Evolutionary conservation across 2,329 filamentous ascomycete species (phyloP), one percentile per base, ranked within the genome.

Genomic region (Aquanectria penicillioides): DNA sequence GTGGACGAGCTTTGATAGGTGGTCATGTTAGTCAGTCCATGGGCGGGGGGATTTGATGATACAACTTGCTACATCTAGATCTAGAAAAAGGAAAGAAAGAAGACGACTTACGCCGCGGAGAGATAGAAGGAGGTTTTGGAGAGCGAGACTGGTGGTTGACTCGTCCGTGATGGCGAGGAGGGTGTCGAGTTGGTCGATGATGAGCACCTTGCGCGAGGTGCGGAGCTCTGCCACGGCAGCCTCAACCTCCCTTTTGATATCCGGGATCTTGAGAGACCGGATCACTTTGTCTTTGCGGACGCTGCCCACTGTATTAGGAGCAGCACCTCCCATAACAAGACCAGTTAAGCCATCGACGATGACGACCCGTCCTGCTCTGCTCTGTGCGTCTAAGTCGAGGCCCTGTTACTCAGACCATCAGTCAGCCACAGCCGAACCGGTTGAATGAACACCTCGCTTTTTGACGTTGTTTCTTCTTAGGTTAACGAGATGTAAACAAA

Each of bases 321-420:
- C n/a, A 20, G 41, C 57, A 2, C 44, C 47, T 4, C 65, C 64
- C 2, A 64, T 51, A 37, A 86, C 90, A 22, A 92, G 71, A 22
- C 81, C 81, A 17, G 82, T 85, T 57, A 95, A 78, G 17, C 91
- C 92, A 75, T 97, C 93, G 26, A 97, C 82, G 66, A 93, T 94
- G 37, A 80, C 77, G 68, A 97, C 89, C 48, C 82, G 83, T 26
- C 84, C 84, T 60, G 84, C 83, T 29, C 80, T 80, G 50, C 77
- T 75, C 5, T 89, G 74, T 6, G 81, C 81, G 15, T 89, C 84
- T 47, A 95, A 78, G 75, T 96, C 92, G 44, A 95, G 71, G 3
- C 91, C 91, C 84, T 90, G 15, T 3, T 6, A 34, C 13, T 60
- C 6, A n/a, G 11, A 12, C 6, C 41, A 29, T 41, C 6, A 37